Percentiles rank a stretch among this genome's conserved stretches.
Conservation (phyloP, 495 filamentous ascomycete species). For the Aspergillus panamensis region DNA sequence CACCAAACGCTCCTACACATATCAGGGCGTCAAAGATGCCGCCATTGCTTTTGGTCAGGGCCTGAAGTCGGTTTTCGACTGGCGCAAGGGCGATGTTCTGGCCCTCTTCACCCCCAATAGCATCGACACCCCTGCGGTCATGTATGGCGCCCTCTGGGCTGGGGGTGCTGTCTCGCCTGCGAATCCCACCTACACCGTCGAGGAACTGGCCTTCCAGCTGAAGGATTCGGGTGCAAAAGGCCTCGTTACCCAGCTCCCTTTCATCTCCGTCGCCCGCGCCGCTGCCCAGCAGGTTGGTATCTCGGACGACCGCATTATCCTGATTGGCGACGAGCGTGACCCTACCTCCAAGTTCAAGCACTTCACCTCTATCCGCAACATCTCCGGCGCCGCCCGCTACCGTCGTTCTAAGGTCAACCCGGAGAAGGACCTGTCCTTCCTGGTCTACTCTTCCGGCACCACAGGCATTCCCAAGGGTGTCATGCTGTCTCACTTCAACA, state of each 20-base stretch:
- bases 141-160: conserved; percentile 79
- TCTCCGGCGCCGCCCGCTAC: conserved; percentile 46
- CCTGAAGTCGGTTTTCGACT: conserved; percentile 64
- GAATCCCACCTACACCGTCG: conserved; percentile 81
- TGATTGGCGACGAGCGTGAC: conserved; percentile 74
- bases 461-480: conserved; percentile 92
- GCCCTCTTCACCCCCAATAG: conserved; percentile 70
- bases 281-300: conserved; percentile 70
- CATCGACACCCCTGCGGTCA: conserved; percentile 68
- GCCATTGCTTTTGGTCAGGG: conserved; percentile 77
- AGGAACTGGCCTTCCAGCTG: conserved; percentile 87
- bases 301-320: conserved; percentile 59
- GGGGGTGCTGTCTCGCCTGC: conserved; percentile 78
- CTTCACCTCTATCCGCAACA: conserved; percentile 67
- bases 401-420: conserved; percentile 46
- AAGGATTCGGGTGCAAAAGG: conserved; percentile 75
- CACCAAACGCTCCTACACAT: conserved; percentile 71
- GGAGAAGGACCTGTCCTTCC: conserved; percentile 52
- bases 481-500: conserved; percentile 80
- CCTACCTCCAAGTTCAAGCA: conserved; percentile 60
- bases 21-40: conserved; percentile 58
- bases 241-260: conserved; percentile 65
- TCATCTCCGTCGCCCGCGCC: conserved; percentile 57
- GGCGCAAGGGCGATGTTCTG: conserved; percentile 77
- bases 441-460: conserved; percentile 88